phyloP scores from a whole-genome alignment of 179 eudicot species.

The Carnegiea gigantea region DNA sequence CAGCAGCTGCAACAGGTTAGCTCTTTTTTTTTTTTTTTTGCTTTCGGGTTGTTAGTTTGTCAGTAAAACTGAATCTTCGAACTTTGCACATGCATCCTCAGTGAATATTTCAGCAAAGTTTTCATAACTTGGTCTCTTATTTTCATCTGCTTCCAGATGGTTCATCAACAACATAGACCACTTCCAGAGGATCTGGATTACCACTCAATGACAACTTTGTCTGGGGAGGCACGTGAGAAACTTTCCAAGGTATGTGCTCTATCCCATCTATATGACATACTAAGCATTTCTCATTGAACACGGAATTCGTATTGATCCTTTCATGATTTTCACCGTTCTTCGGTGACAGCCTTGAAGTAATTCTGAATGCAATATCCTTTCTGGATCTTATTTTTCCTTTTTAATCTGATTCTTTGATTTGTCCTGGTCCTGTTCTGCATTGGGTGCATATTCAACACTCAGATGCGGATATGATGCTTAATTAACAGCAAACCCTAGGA shows the following conservation, averaged over 20 bases:
- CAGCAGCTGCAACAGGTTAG: constrained; percentile 81
- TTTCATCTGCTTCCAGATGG: constrained; percentile 52
- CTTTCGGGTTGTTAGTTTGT: constrained; percentile 7
- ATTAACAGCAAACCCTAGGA: background rate
- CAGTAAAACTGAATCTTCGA: background rate
- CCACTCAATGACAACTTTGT: constrained; percentile 72
- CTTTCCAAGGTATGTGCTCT: constrained; percentile 69
- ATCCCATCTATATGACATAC: background rate
- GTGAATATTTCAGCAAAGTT: background rate
- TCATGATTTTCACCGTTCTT: background rate
- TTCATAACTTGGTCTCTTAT: background rate
- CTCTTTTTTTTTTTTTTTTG: background rate
- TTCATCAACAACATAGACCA: constrained; percentile 79
- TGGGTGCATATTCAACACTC: background rate
- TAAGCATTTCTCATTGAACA: constrained; percentile 3
- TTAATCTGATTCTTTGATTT: background rate
- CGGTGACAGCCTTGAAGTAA: background rate
- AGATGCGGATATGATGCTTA: background rate
- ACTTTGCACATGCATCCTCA: constrained; percentile 9
- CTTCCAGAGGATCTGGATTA: constrained; percentile 90
- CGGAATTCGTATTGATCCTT: background rate
- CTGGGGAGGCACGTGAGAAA: constrained; percentile 90
- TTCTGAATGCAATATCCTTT: background rate
- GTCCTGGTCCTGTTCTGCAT: background rate
- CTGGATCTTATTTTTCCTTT: background rate